Conservation (phyloP, 495 filamentous ascomycete species). For the Neurospora cerealis region DNA sequence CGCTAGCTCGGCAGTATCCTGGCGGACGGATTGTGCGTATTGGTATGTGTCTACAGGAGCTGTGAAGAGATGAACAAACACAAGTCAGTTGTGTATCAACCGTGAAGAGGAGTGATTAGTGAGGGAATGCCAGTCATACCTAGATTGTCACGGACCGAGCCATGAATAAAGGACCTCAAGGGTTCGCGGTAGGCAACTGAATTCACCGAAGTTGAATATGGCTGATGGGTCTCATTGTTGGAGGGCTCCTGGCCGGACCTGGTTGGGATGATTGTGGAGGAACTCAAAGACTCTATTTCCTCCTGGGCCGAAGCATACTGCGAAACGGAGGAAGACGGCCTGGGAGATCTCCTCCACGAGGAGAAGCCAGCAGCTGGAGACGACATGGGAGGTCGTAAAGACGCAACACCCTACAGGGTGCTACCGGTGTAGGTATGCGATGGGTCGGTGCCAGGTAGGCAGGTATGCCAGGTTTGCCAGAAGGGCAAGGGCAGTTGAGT, state of each 20-base stretch:
- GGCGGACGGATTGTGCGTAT: slow-evolving; percentile 69
- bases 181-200: slow-evolving; percentile 50
- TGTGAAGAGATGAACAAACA: slow-evolving; percentile 5
- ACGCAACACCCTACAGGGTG: background rate
- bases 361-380: slow-evolving; percentile 25
- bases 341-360: slow-evolving; percentile 25
- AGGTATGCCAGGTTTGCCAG: background rate
- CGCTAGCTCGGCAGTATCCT: slow-evolving; percentile 86
- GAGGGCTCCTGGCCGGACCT: slow-evolving; percentile 1
- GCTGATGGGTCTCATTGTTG: slow-evolving; percentile 18
- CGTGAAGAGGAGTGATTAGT: background rate
- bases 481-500: background rate
- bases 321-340: slow-evolving; percentile 26
- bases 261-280: slow-evolving; percentile 8
- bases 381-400: slow-evolving; percentile 13
- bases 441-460: background rate
- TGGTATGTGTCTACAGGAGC: slow-evolving; percentile 53
- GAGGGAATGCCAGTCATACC: slow-evolving; percentile 37
- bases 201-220: slow-evolving; percentile 29
- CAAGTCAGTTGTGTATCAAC: background rate
- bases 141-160: slow-evolving; percentile 53
- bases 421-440: background rate
- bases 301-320: slow-evolving; percentile 17
- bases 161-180: slow-evolving; percentile 69
- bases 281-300: slow-evolving; percentile 8